Evolutionary conservation across 2,329 filamentous ascomycete species (phyloP).

Genomic region (Colletotrichum tabaci): DNA sequence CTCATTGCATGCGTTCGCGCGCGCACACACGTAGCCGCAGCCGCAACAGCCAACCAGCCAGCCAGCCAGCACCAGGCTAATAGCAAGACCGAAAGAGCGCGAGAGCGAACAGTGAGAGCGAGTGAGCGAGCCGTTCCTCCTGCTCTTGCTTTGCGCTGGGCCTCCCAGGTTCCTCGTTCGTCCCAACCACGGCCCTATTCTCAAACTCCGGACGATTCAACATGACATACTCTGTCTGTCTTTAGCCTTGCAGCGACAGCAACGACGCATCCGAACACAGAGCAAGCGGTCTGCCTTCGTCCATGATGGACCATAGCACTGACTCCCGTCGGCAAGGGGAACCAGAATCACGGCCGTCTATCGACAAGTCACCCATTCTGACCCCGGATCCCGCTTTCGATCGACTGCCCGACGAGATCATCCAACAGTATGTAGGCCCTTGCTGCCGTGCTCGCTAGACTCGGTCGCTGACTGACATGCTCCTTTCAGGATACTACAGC

Average conservation of each 20-base stretch:
- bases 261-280: not conserved
- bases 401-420: conserved; percentile 77
- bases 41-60: not conserved
- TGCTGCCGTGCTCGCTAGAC: not conserved
- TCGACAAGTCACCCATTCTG: conserved; percentile 52
- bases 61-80: not conserved
- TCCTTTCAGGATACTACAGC: conserved; percentile 70
- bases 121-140: conserved; percentile 1
- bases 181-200: conserved; percentile 36
- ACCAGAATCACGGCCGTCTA: conserved; percentile 45
- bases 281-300: conserved; percentile 4
- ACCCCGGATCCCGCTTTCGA: conserved; percentile 62
- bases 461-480: conserved; percentile 13
- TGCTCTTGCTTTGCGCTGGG: conserved; percentile 6
- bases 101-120: not conserved
- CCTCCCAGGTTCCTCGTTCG: conserved; percentile 20
- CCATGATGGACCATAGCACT: conserved; percentile 32
- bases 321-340: conserved; percentile 11
- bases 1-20: conserved; percentile 28
- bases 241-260: conserved; percentile 32
- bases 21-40: conserved; percentile 9
- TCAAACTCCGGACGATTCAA: conserved; percentile 38
- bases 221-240: conserved; percentile 30
- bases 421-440: conserved; percentile 71
- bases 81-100: not conserved